A percentile compares a stretch with the other conserved stretches of the same genome.
Evolutionary conservation across 108 stramenopile species (phyloP).

Genomic region (Schizochytrium sp.): DNA sequence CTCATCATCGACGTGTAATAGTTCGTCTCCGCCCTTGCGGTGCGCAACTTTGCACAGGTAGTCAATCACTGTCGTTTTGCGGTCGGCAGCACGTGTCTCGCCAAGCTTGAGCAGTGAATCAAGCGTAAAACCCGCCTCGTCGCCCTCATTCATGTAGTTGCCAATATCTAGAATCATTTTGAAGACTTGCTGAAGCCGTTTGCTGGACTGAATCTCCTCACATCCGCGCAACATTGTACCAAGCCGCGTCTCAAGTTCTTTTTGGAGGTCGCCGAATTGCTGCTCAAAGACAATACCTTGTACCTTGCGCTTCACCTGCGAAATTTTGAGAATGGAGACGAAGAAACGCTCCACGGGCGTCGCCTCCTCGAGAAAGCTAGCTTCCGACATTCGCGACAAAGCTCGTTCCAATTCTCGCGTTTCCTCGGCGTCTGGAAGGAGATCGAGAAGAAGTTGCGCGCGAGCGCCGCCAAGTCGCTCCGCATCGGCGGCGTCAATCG

Average conservation of each 20-base stretch:
- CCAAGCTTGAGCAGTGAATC: conserved; percentile 46
- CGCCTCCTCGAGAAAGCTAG: not conserved
- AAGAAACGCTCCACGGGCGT: not conserved
- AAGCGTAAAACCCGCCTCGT: conserved; percentile 39
- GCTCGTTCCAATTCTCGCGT: not conserved
- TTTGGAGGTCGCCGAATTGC: not conserved
- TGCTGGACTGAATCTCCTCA: not conserved
- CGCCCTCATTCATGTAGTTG: not conserved
- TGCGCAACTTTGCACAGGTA: conserved; percentile 36
- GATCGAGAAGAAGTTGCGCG: not conserved
- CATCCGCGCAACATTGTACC: not conserved
- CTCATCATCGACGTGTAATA: not conserved
- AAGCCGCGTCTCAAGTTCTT: not conserved
- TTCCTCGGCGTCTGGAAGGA: not conserved
- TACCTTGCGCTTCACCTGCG: not conserved
- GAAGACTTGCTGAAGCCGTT: not conserved
- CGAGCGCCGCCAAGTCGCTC: not conserved
- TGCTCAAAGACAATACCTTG: not conserved
- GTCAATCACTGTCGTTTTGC: conserved; percentile 43
- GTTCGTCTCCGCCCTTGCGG: conserved; percentile 25
- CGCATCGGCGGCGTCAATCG: not conserved
- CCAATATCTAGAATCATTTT: not conserved
- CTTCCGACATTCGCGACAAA: not conserved
- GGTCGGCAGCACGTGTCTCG: conserved; percentile 41
- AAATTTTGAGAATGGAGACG: not conserved